Evolutionary conservation across 2,329 filamentous ascomycete species (phyloP).

Genomic region (Neofusicoccum sp.): DNA sequence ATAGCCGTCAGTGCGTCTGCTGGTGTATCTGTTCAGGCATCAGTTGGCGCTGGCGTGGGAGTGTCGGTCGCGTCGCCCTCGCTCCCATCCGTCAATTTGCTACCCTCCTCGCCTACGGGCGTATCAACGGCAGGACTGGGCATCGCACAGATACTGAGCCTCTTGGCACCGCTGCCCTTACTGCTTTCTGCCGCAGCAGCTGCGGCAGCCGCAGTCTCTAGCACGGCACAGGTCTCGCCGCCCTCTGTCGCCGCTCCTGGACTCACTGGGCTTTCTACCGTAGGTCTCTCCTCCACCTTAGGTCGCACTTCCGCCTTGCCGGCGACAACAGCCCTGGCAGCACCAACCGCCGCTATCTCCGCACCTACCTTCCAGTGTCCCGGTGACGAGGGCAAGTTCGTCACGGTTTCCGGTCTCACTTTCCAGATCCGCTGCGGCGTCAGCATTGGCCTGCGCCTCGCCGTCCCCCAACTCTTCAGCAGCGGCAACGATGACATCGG

Average conservation of each 20-base stretch:
- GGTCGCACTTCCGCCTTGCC: too few species aligned
- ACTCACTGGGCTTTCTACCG: neutral
- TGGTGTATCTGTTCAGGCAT: neutral
- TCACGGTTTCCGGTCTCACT: neutral
- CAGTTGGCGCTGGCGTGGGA: neutral
- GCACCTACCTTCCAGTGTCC: conserved; percentile 7
- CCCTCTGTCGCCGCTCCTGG: neutral
- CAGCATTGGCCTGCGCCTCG: conserved; percentile 9
- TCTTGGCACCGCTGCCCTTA: too few species aligned
- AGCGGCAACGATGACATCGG: conserved; percentile 8
- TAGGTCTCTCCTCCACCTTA: neutral
- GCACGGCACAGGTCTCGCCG: too few species aligned
- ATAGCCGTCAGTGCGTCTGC: conserved; percentile 5
- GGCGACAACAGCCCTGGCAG: neutral
- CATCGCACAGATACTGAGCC: too few species aligned
- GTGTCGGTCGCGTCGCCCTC: neutral
- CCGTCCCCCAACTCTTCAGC: conserved; percentile 12
- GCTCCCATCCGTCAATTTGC: neutral
- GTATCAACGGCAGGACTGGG: neutral
- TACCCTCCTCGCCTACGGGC: neutral
- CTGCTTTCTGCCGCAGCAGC: too few species aligned
- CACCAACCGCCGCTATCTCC: neutral
- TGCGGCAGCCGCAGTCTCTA: too few species aligned
- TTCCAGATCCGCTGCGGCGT: conserved; percentile 16
- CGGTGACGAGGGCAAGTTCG: neutral